Evolutionary conservation across 2,329 filamentous ascomycete species (phyloP), one percentile per base, ranked within the genome.

Genomic region (Diplodia intermedia): DNA sequence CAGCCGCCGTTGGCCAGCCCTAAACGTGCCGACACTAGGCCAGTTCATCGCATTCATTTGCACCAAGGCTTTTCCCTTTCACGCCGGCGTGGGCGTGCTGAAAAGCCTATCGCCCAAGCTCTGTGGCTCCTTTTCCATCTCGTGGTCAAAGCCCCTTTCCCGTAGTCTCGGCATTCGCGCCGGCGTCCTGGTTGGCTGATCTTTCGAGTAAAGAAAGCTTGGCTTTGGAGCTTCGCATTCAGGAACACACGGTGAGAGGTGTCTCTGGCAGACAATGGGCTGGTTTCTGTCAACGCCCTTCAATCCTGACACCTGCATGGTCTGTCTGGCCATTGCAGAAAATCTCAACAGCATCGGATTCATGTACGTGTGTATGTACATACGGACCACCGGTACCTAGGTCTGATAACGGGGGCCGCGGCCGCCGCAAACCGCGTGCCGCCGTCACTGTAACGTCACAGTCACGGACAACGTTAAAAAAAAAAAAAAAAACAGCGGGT

Each of bases 211-310:
- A 12, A 33, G n/a, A 63, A 63, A 52, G 60, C 60, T 63, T 63
- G 60, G 60, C 60, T 18, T 31, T 31, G 15, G 47, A 40, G 60
- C 60, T 63, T 63, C 43, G n/a, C 56, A 38, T 23, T 33, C 33
- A 4, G 7, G 15, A 4, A 31, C 29, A 47, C 38, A 11, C 3
- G 3, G 38, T n/a, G 23, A 47, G 11, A 14, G 7, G 14, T 23
- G 54, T 20, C 26, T 15, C 7, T 31, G 3, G 26, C 23, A 26
- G 23, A 26, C 23, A 26, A 26, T 33, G 18, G 20, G 50, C 23
- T 36, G 33, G 3, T 36, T 8, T 9, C 11, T 12, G 11, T 36
- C 33, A 9, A 11, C 33, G 33, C 33, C 33, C 11, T 36, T 36
- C 8, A n/a, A 47, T n/a, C 8, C 15, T n/a, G 40, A 18, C n/a